phyloP scores from a whole-genome alignment of 2,329 filamentous ascomycete species.

The Arthrinium puccinioides region DNA sequence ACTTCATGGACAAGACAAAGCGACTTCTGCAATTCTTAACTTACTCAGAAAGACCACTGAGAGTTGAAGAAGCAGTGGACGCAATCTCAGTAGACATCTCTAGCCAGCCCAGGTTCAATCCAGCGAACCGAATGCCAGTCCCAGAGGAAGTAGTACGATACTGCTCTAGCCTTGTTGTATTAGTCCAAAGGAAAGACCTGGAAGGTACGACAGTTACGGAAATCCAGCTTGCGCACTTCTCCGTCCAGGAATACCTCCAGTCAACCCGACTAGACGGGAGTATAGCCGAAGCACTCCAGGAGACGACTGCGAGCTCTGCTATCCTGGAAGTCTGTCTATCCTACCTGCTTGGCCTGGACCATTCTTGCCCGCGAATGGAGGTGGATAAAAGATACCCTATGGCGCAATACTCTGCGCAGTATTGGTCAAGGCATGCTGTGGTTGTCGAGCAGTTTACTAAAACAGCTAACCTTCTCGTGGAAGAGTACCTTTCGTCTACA shows the following conservation, averaged over 20 bases:
- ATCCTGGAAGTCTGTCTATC: constrained; percentile 15
- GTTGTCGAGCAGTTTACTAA: constrained; percentile 8
- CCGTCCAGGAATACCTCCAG: constrained; percentile 21
- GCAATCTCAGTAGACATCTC: constrained; percentile 17
- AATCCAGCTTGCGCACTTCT: constrained; percentile 21
- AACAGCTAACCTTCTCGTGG: background rate
- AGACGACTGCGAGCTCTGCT: constrained; percentile 6
- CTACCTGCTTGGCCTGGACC: constrained; percentile 13
- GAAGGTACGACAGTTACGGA: background rate
- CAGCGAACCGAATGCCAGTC: constrained; percentile 12
- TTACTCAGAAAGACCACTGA: constrained; percentile 16
- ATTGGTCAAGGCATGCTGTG: constrained; percentile 11
- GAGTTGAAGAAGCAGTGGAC: constrained; percentile 19
- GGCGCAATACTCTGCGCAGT: constrained; percentile 13
- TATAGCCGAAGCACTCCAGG: constrained; percentile 5
- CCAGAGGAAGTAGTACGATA: constrained; percentile 11
- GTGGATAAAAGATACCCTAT: constrained; percentile 8
- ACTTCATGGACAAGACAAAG: background rate
- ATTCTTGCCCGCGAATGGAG: background rate
- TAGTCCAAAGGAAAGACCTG: constrained; percentile 5
- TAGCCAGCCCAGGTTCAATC: constrained; percentile 14
- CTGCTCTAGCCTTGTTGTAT: constrained; percentile 11
- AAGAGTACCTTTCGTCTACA: constrained; percentile 3
- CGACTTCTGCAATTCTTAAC: constrained; percentile 13
- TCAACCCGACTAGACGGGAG: constrained; percentile 11